Percentiles rank a stretch among this genome's conserved stretches.
Conservation (phyloP, 176 grass and related monocot species). For the Carex cristatella region DNA sequence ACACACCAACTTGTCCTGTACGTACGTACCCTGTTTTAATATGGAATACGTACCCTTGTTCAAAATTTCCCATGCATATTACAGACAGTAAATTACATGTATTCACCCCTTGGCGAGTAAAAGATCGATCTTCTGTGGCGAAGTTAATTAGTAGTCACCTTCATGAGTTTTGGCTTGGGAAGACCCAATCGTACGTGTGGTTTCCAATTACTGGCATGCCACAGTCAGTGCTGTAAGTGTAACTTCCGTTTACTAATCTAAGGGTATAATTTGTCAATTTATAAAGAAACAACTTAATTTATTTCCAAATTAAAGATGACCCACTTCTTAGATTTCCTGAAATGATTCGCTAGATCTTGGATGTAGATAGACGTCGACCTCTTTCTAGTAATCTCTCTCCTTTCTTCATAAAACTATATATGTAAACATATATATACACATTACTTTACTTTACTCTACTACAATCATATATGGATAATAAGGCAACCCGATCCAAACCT, state of each 20-base stretch:
- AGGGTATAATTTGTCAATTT: neutral
- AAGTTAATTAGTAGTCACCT: neutral
- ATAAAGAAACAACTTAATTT: no score
- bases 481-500: no score
- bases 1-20: no score
- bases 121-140: neutral
- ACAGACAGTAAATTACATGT: no score
- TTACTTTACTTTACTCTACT: no score
- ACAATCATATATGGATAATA: no score
- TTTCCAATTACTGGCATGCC: neutral
- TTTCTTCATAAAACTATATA: neutral
- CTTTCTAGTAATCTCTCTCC: neutral
- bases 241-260: neutral
- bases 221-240: no score
- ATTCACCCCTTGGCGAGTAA: neutral
- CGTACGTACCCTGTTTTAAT: no score
- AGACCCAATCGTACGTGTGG: neutral
- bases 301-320: slow-evolving; percentile 9
- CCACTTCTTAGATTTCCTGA: slow-evolving; percentile 15
- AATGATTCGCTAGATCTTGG: slow-evolving; percentile 12
- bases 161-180: no score
- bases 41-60: no score
- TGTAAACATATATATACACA: neutral
- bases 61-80: no score
- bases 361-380: slow-evolving; percentile 13